Evolutionary conservation across 2,329 filamentous ascomycete species (phyloP).

Genomic region (Neonectria magnoliae): DNA sequence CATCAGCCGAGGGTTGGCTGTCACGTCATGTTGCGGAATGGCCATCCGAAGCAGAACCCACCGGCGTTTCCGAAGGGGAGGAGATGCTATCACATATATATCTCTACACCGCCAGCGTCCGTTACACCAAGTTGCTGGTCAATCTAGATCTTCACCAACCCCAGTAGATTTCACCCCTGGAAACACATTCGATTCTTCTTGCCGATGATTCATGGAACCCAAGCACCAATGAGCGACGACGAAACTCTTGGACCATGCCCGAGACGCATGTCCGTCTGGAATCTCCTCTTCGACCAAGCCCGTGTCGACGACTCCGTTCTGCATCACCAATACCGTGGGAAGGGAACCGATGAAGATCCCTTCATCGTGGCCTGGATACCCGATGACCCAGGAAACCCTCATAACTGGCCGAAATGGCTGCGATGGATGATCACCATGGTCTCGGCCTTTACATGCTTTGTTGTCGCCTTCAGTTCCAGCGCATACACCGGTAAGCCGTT

Average conservation of each 20-base stretch:
- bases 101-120: background rate
- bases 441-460: constrained; percentile 73
- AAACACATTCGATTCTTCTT: background rate
- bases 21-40: background rate
- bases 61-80: background rate
- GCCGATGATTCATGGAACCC: background rate
- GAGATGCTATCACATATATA: background rate
- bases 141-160: constrained; percentile 2
- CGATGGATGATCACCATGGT: constrained; percentile 74
- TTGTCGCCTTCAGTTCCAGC: constrained; percentile 75
- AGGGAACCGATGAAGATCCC: constrained; percentile 73
- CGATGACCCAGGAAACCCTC: constrained; percentile 73
- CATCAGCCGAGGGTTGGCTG: background rate
- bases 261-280: constrained; percentile 25
- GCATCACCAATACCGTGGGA: constrained; percentile 65
- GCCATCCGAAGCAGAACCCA: background rate
- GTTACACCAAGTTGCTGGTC: background rate
- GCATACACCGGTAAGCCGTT: constrained; percentile 68
- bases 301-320: constrained; percentile 67
- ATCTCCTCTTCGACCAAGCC: constrained; percentile 65
- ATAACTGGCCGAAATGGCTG: constrained; percentile 62
- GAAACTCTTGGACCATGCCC: constrained; percentile 9
- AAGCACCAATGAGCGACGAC: constrained; percentile 13
- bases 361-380: constrained; percentile 75
- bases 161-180: background rate